These are phyloP conservation scores for Phaeosphaeria sp. DNA, from an alignment of 2,329 filamentous ascomycete species.

Conservation along the genomic window DNA sequence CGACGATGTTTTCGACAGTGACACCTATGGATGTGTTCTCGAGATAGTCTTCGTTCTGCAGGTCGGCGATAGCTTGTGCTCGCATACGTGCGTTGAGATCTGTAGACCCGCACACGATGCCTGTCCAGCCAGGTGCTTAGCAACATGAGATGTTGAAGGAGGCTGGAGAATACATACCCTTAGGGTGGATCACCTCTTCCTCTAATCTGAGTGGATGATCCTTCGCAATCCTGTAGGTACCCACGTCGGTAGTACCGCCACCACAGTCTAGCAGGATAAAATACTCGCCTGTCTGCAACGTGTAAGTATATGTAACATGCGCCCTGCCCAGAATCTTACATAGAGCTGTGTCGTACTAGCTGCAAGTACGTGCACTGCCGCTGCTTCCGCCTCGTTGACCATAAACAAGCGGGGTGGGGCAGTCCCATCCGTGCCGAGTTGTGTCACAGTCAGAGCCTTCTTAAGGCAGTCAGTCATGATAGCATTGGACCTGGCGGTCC, in stretches of 20 bases:
- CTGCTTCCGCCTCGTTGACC: conserved; percentile 27
- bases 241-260: conserved; percentile 21
- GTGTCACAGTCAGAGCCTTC: conserved; percentile 9
- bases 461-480: conserved; percentile 8
- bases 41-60: conserved; percentile 11
- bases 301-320: neutral
- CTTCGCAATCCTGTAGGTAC: conserved; percentile 9
- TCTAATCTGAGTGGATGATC: conserved; percentile 17
- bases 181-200: conserved; percentile 7
- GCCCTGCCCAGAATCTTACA: neutral
- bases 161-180: conserved; percentile 9
- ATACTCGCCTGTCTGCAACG: conserved; percentile 10
- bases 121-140: conserved; percentile 1
- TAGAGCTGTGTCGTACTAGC: neutral
- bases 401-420: conserved; percentile 16
- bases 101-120: conserved; percentile 10
- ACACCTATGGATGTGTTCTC: neutral
- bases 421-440: conserved; percentile 7
- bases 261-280: conserved; percentile 22
- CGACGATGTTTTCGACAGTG: conserved; percentile 11
- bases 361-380: conserved; percentile 13
- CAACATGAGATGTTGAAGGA: neutral
- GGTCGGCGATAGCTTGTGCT: neutral
- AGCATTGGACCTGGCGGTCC: conserved; percentile 8
- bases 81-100: conserved; percentile 15